Evolutionary conservation across 2,329 filamentous ascomycete species (phyloP).

Genomic region (Ascochyta viciae-villosae): DNA sequence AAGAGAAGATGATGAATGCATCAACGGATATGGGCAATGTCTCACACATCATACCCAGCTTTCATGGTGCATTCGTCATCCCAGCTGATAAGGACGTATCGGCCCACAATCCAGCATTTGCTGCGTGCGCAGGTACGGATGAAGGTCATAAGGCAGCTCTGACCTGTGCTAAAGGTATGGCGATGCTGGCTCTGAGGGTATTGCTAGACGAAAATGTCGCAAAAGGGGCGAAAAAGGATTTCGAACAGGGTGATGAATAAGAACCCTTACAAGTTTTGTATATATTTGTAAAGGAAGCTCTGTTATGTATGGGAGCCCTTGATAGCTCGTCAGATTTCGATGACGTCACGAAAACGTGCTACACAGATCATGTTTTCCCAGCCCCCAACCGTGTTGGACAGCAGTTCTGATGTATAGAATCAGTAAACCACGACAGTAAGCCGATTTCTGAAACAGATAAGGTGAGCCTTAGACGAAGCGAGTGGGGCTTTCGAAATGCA

Average conservation of each 20-base stretch:
- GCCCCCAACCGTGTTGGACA: too few relatives aligned
- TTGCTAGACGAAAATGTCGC: slow-evolving; percentile 26
- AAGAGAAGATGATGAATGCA: slow-evolving; percentile 49
- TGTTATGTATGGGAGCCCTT: too few relatives aligned
- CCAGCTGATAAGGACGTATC: slow-evolving; percentile 47
- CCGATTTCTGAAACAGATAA: too few relatives aligned
- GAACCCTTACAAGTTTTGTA: too few relatives aligned
- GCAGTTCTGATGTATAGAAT: too few relatives aligned
- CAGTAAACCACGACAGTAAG: too few relatives aligned
- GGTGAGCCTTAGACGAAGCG: too few relatives aligned
- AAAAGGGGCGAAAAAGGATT: slow-evolving; percentile 21
- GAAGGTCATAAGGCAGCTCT: slow-evolving; percentile 53
- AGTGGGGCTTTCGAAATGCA: too few relatives aligned
- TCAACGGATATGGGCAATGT: slow-evolving; percentile 29
- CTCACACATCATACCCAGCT: slow-evolving; percentile 30
- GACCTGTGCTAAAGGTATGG: slow-evolving; percentile 56
- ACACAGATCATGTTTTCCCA: too few relatives aligned
- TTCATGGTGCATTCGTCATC: slow-evolving; percentile 59
- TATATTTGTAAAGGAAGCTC: background rate
- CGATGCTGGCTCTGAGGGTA: slow-evolving; percentile 31
- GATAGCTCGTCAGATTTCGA: too few relatives aligned
- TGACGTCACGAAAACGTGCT: too few relatives aligned
- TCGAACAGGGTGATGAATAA: slow-evolving; percentile 21
- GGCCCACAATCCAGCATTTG: slow-evolving; percentile 54
- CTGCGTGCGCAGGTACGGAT: slow-evolving; percentile 52